These are phyloP conservation scores for Guadua angustifolia DNA, from an alignment of 176 grass and related monocot genomes.

Conservation along the genomic window DNA sequence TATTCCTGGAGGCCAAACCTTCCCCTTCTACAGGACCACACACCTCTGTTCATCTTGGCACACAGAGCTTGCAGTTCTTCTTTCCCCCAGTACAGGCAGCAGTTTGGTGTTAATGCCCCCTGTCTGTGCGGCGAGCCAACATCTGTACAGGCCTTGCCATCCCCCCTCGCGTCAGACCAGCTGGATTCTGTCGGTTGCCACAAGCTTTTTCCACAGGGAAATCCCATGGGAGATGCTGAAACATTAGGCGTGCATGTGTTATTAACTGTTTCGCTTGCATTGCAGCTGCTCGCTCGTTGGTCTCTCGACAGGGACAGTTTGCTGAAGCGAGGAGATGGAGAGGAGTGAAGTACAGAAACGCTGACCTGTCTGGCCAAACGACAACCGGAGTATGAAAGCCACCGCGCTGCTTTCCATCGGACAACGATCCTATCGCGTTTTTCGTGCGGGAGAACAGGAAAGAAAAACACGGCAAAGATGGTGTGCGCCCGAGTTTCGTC, in stretches of 20 bases:
- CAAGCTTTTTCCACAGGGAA: neutral
- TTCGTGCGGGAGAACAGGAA: neutral
- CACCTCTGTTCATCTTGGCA: neutral
- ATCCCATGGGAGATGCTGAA: neutral
- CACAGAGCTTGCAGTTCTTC: neutral
- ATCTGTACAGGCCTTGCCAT: neutral
- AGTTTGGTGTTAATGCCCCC: neutral
- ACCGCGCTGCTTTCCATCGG: neutral
- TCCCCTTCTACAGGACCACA: neutral
- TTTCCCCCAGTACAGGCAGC: neutral
- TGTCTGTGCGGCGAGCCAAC: neutral
- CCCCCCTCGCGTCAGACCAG: neutral
- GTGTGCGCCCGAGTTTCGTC: neutral
- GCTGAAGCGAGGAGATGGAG: neutral
- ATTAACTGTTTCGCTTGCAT: neutral
- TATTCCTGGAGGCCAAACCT: neutral
- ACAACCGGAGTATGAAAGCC: neutral
- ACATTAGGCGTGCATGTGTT: neutral
- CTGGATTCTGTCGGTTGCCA: conserved; percentile 7
- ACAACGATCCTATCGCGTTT: neutral
- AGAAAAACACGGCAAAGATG: neutral
- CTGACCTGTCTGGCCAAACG: neutral
- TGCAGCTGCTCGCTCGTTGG: neutral
- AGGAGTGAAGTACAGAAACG: neutral
- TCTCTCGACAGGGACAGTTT: neutral